A percentile compares a stretch with the other conserved stretches of the same genome.
phyloP scores from a whole-genome alignment of 495 filamentous ascomycete species.

The Melanomma pulvis-pyrius region DNA sequence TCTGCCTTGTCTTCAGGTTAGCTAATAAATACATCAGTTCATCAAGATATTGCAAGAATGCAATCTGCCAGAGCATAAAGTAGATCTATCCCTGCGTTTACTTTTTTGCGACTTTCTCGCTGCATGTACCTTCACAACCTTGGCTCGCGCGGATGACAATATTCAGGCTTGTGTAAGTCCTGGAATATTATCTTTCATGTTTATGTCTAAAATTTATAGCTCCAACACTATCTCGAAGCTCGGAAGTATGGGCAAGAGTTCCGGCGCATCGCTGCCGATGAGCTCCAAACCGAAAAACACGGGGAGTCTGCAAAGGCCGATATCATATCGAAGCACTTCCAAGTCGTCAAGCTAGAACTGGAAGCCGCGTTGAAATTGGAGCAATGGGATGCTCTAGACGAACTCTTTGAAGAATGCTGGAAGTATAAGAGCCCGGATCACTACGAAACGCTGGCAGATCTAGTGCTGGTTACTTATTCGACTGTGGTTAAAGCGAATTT shows the following conservation, averaged over 20 bases:
- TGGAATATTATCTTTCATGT: slow-evolving; percentile 15
- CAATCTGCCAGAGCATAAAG: slow-evolving; percentile 43
- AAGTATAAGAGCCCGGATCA: slow-evolving; percentile 33
- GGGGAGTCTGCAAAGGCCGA: slow-evolving; percentile 54
- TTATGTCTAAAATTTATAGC: slow-evolving; percentile 26
- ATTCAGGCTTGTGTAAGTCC: slow-evolving; percentile 48
- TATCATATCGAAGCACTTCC: slow-evolving; percentile 62
- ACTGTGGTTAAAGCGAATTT: slow-evolving; percentile 19
- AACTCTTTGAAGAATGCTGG: slow-evolving; percentile 56
- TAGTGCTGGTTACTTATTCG: slow-evolving; percentile 42
- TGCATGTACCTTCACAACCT: slow-evolving; percentile 58
- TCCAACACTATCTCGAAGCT: slow-evolving; percentile 62
- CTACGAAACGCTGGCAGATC: slow-evolving; percentile 45
- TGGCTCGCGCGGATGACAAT: slow-evolving; percentile 68
- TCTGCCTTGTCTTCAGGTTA: not conserved
- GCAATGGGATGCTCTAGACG: slow-evolving; percentile 66
- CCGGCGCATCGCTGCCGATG: slow-evolving; percentile 43
- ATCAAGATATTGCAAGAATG: slow-evolving; percentile 61
- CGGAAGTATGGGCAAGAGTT: slow-evolving; percentile 62
- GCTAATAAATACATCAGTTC: slow-evolving; percentile 49
- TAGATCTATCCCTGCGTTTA: slow-evolving; percentile 59
- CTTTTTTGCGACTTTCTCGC: slow-evolving; percentile 72
- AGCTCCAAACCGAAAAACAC: slow-evolving; percentile 37
- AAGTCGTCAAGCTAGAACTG: slow-evolving; percentile 71
- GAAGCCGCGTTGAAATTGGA: slow-evolving; percentile 70